These are phyloP conservation scores for Scolecobasidium constrictum DNA, from an alignment of 2,329 filamentous ascomycete species.

Conservation along the genomic window DNA sequence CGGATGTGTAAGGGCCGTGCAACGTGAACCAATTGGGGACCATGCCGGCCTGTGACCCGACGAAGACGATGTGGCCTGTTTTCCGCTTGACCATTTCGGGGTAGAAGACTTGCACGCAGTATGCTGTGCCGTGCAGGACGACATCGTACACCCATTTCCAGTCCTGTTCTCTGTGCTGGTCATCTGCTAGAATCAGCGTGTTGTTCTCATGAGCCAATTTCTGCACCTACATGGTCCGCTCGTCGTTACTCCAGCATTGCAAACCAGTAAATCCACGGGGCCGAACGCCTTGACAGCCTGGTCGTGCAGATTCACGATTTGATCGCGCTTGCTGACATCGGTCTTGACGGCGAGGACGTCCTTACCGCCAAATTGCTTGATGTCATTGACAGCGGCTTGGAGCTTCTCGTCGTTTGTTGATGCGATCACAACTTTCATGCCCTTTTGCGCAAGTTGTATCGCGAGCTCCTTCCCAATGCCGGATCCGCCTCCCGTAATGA, in stretches of 20 bases:
- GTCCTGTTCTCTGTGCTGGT: background rate
- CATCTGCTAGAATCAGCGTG: too few species aligned
- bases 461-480: slow-evolving; percentile 14
- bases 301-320: slow-evolving; percentile 12
- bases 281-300: slow-evolving; percentile 11
- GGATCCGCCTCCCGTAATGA: slow-evolving; percentile 14
- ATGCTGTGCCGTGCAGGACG: background rate
- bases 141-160: slow-evolving; percentile 8
- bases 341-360: slow-evolving; percentile 14
- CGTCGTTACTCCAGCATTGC: slow-evolving; percentile 13
- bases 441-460: slow-evolving; percentile 13
- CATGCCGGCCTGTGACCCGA: background rate
- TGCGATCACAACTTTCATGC: slow-evolving; percentile 13
- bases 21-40: slow-evolving; percentile 5
- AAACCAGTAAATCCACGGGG: slow-evolving; percentile 14
- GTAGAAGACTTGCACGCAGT: slow-evolving; percentile 6
- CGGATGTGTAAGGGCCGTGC: slow-evolving; percentile 7
- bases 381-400: slow-evolving; percentile 11
- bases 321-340: slow-evolving; percentile 13
- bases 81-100: background rate
- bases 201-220: too few species aligned
- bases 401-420: slow-evolving; percentile 14
- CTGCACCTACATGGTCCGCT: slow-evolving; percentile 4
- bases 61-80: background rate
- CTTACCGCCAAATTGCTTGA: slow-evolving; percentile 10